phyloP scores from a whole-genome alignment of 352 stramenopile species.

The Pythium dissotocum region DNA sequence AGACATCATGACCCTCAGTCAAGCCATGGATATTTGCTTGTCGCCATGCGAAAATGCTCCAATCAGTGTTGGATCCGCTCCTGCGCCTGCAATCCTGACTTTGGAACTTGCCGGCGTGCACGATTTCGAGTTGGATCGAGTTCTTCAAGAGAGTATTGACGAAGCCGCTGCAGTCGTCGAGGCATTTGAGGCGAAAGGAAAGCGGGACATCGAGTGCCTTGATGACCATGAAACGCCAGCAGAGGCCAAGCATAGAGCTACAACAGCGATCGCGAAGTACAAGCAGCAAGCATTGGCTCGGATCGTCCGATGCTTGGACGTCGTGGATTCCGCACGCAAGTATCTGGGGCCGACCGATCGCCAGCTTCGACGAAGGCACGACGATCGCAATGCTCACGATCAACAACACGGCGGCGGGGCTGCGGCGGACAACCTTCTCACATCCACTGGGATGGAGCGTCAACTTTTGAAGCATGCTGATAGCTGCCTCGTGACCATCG shows the following conservation, averaged over 20 bases:
- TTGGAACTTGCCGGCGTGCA: constrained; percentile 21
- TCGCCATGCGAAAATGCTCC: constrained; percentile 19
- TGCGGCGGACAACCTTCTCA: neutral
- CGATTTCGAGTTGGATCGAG: constrained; percentile 24
- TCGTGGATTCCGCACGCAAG: constrained; percentile 26
- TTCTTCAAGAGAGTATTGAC: constrained; percentile 25
- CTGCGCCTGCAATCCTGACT: constrained; percentile 1
- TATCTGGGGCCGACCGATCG: constrained; percentile 29
- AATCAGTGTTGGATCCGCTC: neutral
- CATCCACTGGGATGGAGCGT: constrained; percentile 19
- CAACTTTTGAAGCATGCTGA: constrained; percentile 22
- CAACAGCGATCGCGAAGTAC: constrained; percentile 13
- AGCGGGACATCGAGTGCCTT: neutral
- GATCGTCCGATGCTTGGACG: constrained; percentile 19
- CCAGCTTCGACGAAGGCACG: constrained; percentile 8
- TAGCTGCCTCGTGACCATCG: constrained; percentile 14
- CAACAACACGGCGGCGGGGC: neutral
- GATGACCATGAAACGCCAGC: neutral
- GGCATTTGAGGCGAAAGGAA: constrained; percentile 21
- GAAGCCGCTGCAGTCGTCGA: constrained; percentile 19
- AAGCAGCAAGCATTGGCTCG: constrained; percentile 24
- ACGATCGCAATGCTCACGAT: constrained; percentile 1
- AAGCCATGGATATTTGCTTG: constrained; percentile 22
- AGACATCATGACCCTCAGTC: constrained; percentile 18
- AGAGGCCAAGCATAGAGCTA: constrained; percentile 4